Conservation (phyloP, 208 protist species). For the Entamoeba invadens region DNA sequence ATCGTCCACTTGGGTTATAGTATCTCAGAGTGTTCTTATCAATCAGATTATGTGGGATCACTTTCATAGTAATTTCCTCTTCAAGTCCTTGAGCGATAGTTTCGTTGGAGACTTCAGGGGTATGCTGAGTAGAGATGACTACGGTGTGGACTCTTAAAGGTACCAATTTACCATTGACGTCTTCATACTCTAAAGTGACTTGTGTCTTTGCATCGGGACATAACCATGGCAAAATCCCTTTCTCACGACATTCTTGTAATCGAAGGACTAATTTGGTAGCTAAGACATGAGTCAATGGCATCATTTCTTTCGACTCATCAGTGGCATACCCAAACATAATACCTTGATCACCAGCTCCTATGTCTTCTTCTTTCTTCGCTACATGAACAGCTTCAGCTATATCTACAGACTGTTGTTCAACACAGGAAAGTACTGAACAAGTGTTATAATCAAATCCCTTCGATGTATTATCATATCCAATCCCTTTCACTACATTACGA, state of each 20-base stretch:
- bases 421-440: slow-evolving; percentile 80
- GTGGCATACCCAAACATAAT: slow-evolving; percentile 99
- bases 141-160: slow-evolving; percentile 83
- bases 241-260: slow-evolving; percentile 78
- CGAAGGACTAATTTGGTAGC: background rate
- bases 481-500: slow-evolving; percentile 77
- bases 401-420: slow-evolving; percentile 93
- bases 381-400: slow-evolving; percentile 89
- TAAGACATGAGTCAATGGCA: slow-evolving; percentile 70
- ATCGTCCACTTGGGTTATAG: slow-evolving; percentile 93
- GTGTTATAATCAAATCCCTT: slow-evolving; percentile 83
- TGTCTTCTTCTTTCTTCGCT: slow-evolving; percentile 60
- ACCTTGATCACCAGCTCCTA: slow-evolving; percentile 96
- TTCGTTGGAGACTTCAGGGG: slow-evolving; percentile 71
- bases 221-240: slow-evolving; percentile 70
- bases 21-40: slow-evolving; percentile 82
- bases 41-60: slow-evolving; percentile 70
- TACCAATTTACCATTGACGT: slow-evolving; percentile 56
- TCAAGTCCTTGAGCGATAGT: slow-evolving; percentile 48
- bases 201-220: slow-evolving; percentile 92
- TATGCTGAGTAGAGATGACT: slow-evolving; percentile 95
- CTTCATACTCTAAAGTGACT: slow-evolving; percentile 93
- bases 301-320: slow-evolving; percentile 86
- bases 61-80: background rate
- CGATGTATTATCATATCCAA: slow-evolving; percentile 77